Percentiles rank a stretch among this genome's conserved stretches.
Evolutionary conservation across 2,329 filamentous ascomycete genomes (phyloP).

Genomic region (Didymella pinodella): DNA sequence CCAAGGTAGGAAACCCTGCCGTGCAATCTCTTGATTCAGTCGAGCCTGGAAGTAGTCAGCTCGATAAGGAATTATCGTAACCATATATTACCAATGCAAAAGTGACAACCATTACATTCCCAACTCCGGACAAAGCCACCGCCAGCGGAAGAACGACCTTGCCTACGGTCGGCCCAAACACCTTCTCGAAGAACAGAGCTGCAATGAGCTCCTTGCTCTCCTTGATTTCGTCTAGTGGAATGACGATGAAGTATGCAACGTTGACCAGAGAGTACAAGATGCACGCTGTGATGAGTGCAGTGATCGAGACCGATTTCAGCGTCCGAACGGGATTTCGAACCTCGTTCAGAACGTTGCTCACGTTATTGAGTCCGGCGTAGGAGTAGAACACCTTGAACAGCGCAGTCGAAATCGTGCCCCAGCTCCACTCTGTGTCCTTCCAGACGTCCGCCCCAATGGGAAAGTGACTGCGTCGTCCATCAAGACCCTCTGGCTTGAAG

Average conservation of each 20-base stretch:
- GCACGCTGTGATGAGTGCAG: slow-evolving; percentile 68
- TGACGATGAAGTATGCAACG: slow-evolving; percentile 68
- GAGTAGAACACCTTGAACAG: slow-evolving; percentile 74
- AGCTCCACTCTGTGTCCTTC: slow-evolving; percentile 73
- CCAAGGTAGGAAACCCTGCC: slow-evolving; percentile 74
- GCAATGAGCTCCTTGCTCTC: slow-evolving; percentile 72
- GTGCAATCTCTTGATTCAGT: slow-evolving; percentile 75
- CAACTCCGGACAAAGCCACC: slow-evolving; percentile 71
- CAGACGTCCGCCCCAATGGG: slow-evolving; percentile 64
- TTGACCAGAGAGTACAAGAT: slow-evolving; percentile 73
- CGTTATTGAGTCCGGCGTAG: slow-evolving; percentile 71
- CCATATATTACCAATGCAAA: slow-evolving; percentile 66
- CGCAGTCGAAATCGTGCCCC: slow-evolving; percentile 71
- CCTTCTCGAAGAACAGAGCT: slow-evolving; percentile 70
- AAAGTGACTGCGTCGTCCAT: slow-evolving; percentile 33
- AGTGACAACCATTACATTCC: slow-evolving; percentile 77
- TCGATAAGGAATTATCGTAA: no score
- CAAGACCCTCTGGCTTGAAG: slow-evolving; percentile 31
- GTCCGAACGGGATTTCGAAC: slow-evolving; percentile 73
- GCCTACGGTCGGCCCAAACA: slow-evolving; percentile 68
- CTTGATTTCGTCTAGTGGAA: slow-evolving; percentile 72
- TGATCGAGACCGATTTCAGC: slow-evolving; percentile 67
- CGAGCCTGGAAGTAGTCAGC: slow-evolving; percentile 60
- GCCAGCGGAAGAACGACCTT: slow-evolving; percentile 67
- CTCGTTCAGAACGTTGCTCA: slow-evolving; percentile 76